Percentiles rank a stretch among this genome's conserved stretches.
Conservation (phyloP, 2,329 filamentous ascomycete genomes). For the Trichophyton simii region DNA sequence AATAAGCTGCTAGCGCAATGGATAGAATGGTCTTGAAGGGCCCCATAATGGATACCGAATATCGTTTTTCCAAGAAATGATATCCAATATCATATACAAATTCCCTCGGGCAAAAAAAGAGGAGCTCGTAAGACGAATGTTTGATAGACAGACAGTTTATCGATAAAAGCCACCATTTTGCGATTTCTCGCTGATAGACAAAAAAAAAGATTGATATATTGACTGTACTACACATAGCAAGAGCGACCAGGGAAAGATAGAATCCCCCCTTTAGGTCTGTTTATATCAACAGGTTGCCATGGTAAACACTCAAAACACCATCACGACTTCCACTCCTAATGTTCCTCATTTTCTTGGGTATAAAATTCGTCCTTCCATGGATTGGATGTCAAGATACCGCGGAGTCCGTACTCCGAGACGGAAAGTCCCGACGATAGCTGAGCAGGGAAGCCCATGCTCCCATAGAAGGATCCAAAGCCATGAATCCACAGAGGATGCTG, state of each 20-base stretch:
- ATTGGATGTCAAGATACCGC: neutral
- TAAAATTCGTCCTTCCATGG: neutral
- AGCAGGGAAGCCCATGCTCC: neutral
- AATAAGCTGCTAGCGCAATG: neutral
- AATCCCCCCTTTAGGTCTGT: neutral
- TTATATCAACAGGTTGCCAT: conserved; percentile 1
- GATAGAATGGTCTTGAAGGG: neutral
- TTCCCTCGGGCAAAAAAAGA: neutral
- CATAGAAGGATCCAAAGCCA: neutral
- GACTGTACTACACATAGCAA: conserved; percentile 1
- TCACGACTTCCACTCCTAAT: neutral
- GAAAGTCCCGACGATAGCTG: no score
- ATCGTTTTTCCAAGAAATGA: neutral
- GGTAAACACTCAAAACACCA: neutral
- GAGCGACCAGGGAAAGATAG: neutral
- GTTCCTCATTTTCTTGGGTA: neutral
- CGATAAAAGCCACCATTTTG: no score
- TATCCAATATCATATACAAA: neutral
- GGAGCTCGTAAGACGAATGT: neutral
- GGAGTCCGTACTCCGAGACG: no score
- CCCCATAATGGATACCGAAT: neutral
- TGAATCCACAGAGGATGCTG: neutral
- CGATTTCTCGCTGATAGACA: no score
- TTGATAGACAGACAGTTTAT: neutral
- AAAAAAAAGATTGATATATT: neutral